Evolutionary conservation across 1,284 basidiomycete genomes (phyloP), one percentile per base, ranked within the genome.

Genomic region (Clitocybe nebularis): DNA sequence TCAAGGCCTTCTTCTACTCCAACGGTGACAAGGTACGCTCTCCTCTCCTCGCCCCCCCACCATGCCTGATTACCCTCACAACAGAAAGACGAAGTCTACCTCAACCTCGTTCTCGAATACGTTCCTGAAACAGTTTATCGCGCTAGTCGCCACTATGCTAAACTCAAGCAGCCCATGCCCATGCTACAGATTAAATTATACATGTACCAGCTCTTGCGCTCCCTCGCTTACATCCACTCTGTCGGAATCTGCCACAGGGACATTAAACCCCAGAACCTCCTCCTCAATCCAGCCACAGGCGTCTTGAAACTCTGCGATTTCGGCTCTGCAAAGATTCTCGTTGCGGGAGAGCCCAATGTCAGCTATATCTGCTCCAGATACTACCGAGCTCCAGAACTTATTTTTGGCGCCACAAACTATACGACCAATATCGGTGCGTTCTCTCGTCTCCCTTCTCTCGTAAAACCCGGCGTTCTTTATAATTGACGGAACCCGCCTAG

Each of bases 331-430:
- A 99, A 99, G 77, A 99, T 99, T 56, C 78, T 99, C 46, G 88
- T 99, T 33, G 85, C 93, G 9, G 94, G 94, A 45, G 95, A 99
- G 66, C 96, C 95, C 47, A 99, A 99, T 67, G 95, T 99, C 67
- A 93, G 88, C 69, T 99, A 99, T 71, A 99, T 99, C 63, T 99
- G 95, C 74, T 99, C 95, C 55, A 80, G 95, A 63, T 99, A 99
- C 75, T 99, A 99, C 73, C 87, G 95, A 56, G 96, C 95, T 39
- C 96, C 95, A 16, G 95, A 99, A 71, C 84, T 99, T 63, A 99
- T 99, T 64, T 99, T 99, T 64, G 95, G 95, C 41, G 95, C 95
- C 25, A 99, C 96, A 47, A 99, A 99, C 76, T 99, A 99, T 75
- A 97, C 94, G n/a, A 99, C 95, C 55, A 97, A 97, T 67, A 99